Evolutionary conservation across 2,329 filamentous ascomycete genomes (phyloP).

Genomic region (Cyphellophora europaea): DNA sequence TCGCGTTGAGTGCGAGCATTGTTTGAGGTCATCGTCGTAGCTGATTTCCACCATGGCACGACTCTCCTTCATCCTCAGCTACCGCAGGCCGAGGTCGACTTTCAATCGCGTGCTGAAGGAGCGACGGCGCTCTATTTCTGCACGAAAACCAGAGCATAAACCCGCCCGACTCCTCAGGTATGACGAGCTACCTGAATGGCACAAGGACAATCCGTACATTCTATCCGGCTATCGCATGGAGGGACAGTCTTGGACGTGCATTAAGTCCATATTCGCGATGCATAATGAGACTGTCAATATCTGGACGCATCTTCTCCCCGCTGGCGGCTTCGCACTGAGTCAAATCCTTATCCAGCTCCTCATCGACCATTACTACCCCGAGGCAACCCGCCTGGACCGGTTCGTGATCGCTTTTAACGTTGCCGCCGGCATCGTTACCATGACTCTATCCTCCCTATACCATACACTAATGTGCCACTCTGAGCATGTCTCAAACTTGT

Average conservation of each 20-base stretch:
- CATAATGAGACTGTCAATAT: slow-evolving; percentile 39
- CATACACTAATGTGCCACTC: slow-evolving; percentile 28
- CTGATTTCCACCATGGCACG: background rate
- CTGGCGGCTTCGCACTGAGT: slow-evolving; percentile 25
- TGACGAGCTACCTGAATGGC: slow-evolving; percentile 33
- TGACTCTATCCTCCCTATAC: slow-evolving; percentile 21
- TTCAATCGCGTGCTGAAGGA: slow-evolving; percentile 9
- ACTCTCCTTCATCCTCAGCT: slow-evolving; percentile 12
- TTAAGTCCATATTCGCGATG: slow-evolving; percentile 32
- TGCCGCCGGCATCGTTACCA: slow-evolving; percentile 16
- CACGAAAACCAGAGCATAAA: slow-evolving; percentile 4
- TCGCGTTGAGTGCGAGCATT: too few species aligned
- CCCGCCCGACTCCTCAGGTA: slow-evolving; percentile 20
- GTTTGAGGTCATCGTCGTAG: too few species aligned
- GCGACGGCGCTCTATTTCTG: slow-evolving; percentile 1
- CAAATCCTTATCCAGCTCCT: slow-evolving; percentile 17
- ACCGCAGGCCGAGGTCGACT: slow-evolving; percentile 15
- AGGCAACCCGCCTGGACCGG: slow-evolving; percentile 25
- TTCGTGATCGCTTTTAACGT: slow-evolving; percentile 33
- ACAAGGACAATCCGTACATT: slow-evolving; percentile 33
- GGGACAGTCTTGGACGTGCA: slow-evolving; percentile 28
- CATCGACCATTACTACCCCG: slow-evolving; percentile 26
- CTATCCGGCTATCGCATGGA: slow-evolving; percentile 34
- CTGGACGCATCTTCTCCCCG: slow-evolving; percentile 37
- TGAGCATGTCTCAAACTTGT: slow-evolving; percentile 15